Conservation (phyloP, 345 rosid genomes). For the Citrus maxima region DNA sequence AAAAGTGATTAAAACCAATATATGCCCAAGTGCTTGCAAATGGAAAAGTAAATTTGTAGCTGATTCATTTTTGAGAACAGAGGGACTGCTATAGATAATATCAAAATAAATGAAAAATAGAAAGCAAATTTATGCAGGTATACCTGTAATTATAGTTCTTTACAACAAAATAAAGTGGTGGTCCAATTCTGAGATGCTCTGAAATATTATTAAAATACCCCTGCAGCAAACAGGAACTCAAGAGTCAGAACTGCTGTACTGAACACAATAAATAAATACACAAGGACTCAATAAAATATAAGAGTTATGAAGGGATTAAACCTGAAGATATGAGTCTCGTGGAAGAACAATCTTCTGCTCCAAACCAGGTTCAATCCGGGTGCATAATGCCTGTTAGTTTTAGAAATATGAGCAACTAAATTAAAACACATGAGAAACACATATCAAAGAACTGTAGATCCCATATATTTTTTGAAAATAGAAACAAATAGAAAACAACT, state of each 20-base stretch:
- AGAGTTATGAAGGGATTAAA: slow-evolving; percentile 8
- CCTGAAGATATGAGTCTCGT: slow-evolving; percentile 64
- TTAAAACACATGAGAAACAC: neutral
- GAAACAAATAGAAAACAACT: slow-evolving; percentile 23
- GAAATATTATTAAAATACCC: slow-evolving; percentile 53
- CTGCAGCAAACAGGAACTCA: slow-evolving; percentile 29
- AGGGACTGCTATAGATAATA: neutral
- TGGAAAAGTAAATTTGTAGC: neutral
- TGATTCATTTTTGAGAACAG: neutral
- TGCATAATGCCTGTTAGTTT: slow-evolving; percentile 39
- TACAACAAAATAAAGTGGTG: slow-evolving; percentile 60
- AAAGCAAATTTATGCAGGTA: neutral
- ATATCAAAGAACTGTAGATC: neutral
- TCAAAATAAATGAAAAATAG: neutral
- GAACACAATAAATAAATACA: neutral
- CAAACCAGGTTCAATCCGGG: slow-evolving; percentile 54
- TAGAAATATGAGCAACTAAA: neutral
- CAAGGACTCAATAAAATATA: neutral
- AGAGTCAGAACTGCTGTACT: slow-evolving; percentile 10
- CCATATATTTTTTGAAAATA: neutral
- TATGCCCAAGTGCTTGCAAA: neutral
- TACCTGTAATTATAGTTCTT: slow-evolving; percentile 62
- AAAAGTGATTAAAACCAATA: neutral
- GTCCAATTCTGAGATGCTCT: slow-evolving; percentile 54
- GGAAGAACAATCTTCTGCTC: slow-evolving; percentile 67